Percentiles rank a stretch among this genome's conserved stretches.
Evolutionary conservation across 73 alveolate genomes (phyloP).

Genomic region (Tetrahymena elliotti): DNA sequence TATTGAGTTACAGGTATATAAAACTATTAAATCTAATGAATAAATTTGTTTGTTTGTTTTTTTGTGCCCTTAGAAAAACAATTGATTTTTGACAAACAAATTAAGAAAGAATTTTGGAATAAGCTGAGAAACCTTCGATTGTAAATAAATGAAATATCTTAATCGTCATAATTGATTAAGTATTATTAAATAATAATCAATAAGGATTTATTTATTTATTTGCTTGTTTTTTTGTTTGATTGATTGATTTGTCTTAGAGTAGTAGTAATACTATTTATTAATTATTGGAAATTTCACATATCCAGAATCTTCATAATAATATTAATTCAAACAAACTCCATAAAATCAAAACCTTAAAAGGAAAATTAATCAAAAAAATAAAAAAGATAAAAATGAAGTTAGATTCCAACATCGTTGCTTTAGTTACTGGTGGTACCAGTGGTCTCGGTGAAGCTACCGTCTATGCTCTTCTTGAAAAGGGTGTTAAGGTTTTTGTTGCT

Average conservation of each 20-base stretch:
- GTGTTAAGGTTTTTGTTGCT: constrained; percentile 60
- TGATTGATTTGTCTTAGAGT: no score
- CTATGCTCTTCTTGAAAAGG: constrained; percentile 44
- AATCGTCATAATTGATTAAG: background rate
- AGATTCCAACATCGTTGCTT: constrained; percentile 40
- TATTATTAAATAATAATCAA: background rate
- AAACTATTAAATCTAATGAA: background rate
- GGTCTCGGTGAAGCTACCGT: constrained; percentile 75
- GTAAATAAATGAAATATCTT: background rate
- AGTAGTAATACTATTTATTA: no score
- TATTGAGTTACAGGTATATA: background rate
- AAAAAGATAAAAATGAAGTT: constrained; percentile 12
- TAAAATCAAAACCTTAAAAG: background rate
- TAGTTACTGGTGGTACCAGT: constrained; percentile 79
- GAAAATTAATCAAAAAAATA: background rate
- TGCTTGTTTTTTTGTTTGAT: no score
- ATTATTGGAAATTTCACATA: background rate
- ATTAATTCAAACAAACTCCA: background rate
- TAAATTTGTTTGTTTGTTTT: no score
- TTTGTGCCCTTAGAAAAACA: no score
- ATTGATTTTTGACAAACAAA: no score
- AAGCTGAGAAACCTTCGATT: background rate
- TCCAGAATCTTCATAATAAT: background rate
- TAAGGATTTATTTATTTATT: no score
- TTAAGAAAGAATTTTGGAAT: background rate